Percentiles rank a stretch among this genome's conserved stretches.
These are phyloP conservation scores for Litsea cubeba DNA, from an alignment of 164 flowering plant species.

Conservation along the genomic window DNA sequence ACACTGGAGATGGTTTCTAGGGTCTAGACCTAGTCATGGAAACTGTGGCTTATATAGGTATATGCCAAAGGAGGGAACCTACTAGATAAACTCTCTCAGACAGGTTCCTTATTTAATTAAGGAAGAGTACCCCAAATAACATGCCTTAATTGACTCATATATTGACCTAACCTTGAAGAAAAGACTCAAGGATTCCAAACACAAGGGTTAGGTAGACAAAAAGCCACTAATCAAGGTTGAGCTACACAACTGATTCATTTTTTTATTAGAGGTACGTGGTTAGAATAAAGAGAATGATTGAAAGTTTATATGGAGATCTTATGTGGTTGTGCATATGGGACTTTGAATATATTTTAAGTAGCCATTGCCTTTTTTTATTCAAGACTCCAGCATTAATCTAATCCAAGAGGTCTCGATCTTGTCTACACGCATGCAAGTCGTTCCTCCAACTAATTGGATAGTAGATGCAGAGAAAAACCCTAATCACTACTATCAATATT, in stretches of 20 bases:
- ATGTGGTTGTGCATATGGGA: not conserved
- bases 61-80: not conserved
- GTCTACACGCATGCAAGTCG: not conserved
- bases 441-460: not conserved
- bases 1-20: not conserved
- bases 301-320: not conserved
- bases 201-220: not conserved
- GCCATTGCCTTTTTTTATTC: not conserved
- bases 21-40: not conserved
- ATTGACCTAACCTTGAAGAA: not conserved
- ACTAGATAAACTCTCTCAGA: too few relatives aligned
- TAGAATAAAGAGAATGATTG: constrained; percentile 6
- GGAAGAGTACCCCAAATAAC: not conserved
- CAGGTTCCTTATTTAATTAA: not conserved
- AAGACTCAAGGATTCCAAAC: constrained; percentile 1
- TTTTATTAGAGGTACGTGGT: constrained; percentile 1
- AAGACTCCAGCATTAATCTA: not conserved
- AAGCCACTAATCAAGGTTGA: not conserved
- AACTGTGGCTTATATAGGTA: too few relatives aligned
- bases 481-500: too few relatives aligned
- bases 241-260: not conserved
- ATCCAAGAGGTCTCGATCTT: not conserved
- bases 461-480: not conserved
- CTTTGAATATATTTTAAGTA: not conserved
- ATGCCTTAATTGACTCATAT: constrained; percentile 1